Base-by-base conservation (phyloP, 495 filamentous ascomycete genomes). In the Melanomma pulvis-pyrius region DNA sequence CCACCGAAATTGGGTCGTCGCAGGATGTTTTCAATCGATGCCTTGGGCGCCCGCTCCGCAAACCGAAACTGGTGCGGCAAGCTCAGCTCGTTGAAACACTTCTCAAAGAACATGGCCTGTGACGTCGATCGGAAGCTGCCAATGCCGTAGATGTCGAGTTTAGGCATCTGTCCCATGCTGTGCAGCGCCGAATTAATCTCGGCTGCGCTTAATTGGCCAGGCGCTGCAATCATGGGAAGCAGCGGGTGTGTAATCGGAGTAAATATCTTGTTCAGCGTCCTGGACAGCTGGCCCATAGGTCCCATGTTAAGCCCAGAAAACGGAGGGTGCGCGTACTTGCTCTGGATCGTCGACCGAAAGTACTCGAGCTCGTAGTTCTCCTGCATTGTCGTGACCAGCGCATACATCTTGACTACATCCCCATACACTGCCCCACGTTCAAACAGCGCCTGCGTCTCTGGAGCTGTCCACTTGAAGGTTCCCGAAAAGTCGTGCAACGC, bases 281-380 rank as follows among this genome's bases (percentile, higher is more conserved):
- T 83, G 6, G 90, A 92, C 44, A 94, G 82, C 74, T 93, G 90
- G 2, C 91, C 91, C 54, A 86, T 84, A 71, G 90, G 89, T 28
- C 90, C 90, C 90, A 92, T 92, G 74, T 94, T 94, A 59, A 93
- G 85, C 17, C 88, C 90, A 7, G 90, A 91, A n/a, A 94, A 75
- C 3, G 88, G 86, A 8, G 89, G 89, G 12, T 86, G 82, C 0
- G 86, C 78, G 65, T 87, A 87, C 63, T 85, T 82, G 25, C 80
- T 74, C 68, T 85, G 87, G 71, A 93, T 86, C 50, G 85, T 89
- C 0, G 89, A 91, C 11, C 91, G 86, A 79, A 94, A 94, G 75
- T 91, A 92, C 76, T 94, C 91, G 9, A 94, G 81, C 77, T 92
- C 89, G 71, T 92, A 93, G 75, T 93, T 93, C 61, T 91, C 90